Evolutionary conservation across 2,329 filamentous ascomycete genomes (phyloP).

Genomic region (Samsoniella hepiali): DNA sequence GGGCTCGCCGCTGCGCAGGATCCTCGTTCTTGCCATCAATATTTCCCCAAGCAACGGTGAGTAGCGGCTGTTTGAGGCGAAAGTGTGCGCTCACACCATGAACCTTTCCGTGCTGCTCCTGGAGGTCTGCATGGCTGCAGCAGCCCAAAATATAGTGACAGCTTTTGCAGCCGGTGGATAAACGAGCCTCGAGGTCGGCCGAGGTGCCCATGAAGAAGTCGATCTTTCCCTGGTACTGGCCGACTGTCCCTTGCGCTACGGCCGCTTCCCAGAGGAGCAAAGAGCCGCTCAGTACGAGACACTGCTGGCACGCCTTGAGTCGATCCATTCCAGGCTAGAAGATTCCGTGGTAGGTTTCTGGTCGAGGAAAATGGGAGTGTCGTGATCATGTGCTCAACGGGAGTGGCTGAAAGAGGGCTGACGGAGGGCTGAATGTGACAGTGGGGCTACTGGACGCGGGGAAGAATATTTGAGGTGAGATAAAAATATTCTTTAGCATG

Average conservation of each 20-base stretch:
- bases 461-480: not conserved
- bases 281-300: not conserved
- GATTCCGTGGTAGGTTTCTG: too few relatives aligned
- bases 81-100: constrained; percentile 12
- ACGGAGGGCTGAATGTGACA: not conserved
- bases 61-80: constrained; percentile 6
- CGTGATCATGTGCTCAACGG: not conserved
- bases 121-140: not conserved
- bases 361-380: not conserved
- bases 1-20: not conserved
- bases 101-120: constrained; percentile 2
- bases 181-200: constrained; percentile 6
- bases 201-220: constrained; percentile 13
- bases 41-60: constrained; percentile 12
- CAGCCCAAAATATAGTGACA: constrained; percentile 7
- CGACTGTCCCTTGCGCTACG: not conserved
- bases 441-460: not conserved
- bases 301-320: not conserved
- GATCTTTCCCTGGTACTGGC: constrained; percentile 1
- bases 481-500: not conserved
- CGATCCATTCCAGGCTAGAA: not conserved
- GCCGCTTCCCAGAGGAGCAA: constrained; percentile 7
- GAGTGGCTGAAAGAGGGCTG: not conserved
- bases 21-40: constrained; percentile 1
- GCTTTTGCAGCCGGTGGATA: not conserved